These are phyloP conservation scores for Zymoseptoria ardabiliae DNA, from an alignment of 2,329 filamentous ascomycete genomes.

Conservation along the genomic window DNA sequence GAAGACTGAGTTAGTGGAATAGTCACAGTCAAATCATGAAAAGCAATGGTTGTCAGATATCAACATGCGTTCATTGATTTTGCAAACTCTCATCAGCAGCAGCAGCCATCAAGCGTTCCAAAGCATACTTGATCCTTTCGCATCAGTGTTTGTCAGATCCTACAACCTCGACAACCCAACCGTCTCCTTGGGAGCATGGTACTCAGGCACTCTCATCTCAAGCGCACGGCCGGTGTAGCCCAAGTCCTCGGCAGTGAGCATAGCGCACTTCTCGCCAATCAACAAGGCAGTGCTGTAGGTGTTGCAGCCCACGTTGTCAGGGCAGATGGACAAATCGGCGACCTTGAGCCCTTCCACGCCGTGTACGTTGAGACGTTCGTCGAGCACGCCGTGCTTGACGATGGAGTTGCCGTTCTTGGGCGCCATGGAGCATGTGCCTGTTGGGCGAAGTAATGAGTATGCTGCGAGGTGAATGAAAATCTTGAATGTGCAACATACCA, in stretches of 20 bases:
- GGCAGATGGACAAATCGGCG: constrained; percentile 67
- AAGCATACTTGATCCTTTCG: neutral
- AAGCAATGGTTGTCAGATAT: no score
- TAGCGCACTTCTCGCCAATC: constrained; percentile 67
- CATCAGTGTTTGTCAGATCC: neutral
- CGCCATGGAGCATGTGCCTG: constrained; percentile 67
- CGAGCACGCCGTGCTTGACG: constrained; percentile 70
- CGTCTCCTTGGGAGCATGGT: constrained; percentile 42
- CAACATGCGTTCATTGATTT: no score
- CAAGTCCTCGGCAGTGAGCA: constrained; percentile 64
- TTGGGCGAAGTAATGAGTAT: neutral
- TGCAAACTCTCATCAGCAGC: no score
- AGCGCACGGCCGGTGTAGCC: constrained; percentile 65
- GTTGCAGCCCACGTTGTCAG: constrained; percentile 63
- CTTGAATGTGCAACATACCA: constrained; percentile 7
- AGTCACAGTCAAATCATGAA: no score
- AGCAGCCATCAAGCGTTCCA: no score
- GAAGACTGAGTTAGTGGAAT: no score
- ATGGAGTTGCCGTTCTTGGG: constrained; percentile 70
- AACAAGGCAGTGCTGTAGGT: constrained; percentile 63
- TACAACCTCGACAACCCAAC: constrained; percentile 37
- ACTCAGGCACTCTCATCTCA: constrained; percentile 63
- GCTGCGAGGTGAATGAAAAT: neutral
- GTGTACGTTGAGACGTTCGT: constrained; percentile 70
- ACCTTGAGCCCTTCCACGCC: constrained; percentile 72